These are phyloP conservation scores for Zelopaecilomyces penicillatus DNA, from an alignment of 2,329 filamentous ascomycete species.

Conservation along the genomic window DNA sequence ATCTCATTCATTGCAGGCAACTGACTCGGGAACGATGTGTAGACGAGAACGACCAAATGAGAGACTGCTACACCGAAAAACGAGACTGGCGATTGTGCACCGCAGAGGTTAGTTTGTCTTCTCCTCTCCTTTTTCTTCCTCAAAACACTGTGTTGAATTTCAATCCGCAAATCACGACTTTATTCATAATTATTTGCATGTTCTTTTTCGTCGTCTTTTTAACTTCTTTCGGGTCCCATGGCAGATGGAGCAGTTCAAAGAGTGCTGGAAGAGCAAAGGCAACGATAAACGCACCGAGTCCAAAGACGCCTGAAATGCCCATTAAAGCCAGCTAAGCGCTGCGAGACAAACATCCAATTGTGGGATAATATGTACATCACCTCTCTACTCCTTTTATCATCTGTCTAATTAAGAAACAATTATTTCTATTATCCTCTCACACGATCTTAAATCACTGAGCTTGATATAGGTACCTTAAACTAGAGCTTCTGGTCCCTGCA, in stretches of 20 bases:
- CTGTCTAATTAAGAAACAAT: too few species aligned
- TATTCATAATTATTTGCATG: too few species aligned
- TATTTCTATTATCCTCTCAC: too few species aligned
- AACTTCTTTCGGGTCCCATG: not conserved
- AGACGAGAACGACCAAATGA: slow-evolving; percentile 88
- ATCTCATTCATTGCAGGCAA: not conserved
- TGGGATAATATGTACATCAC: not conserved
- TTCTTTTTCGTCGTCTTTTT: not conserved
- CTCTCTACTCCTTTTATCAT: too few species aligned
- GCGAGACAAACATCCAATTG: not conserved
- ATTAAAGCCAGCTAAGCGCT: not conserved
- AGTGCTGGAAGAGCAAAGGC: slow-evolving; percentile 85
- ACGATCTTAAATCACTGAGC: too few species aligned
- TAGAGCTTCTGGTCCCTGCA: too few species aligned
- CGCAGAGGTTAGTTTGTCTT: slow-evolving; percentile 61
- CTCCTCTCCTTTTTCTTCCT: not conserved
- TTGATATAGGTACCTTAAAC: too few species aligned
- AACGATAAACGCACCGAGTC: slow-evolving; percentile 76
- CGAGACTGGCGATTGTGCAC: slow-evolving; percentile 91
- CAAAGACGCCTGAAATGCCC: slow-evolving; percentile 50
- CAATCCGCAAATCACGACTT: too few species aligned
- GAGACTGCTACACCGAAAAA: slow-evolving; percentile 91
- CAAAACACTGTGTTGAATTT: too few species aligned
- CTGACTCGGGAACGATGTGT: slow-evolving; percentile 3
- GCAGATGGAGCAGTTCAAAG: slow-evolving; percentile 82